A percentile compares a stretch with the other conserved stretches of the same genome.
Conservation (phyloP, 129 eudicot species). For the Tagetes erecta region DNA sequence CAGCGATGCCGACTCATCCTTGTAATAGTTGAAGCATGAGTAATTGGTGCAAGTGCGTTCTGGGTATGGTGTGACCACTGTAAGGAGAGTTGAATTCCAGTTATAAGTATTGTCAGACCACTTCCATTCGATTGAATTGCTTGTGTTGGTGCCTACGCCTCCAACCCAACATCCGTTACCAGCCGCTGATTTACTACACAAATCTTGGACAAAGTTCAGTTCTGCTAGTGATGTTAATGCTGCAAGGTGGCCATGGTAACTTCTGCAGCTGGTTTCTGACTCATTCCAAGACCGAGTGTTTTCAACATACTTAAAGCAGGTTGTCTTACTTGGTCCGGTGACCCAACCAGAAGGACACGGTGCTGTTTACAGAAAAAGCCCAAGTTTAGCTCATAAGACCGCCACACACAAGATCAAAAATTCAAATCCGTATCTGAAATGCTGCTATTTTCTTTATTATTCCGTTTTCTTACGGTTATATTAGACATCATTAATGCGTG, state of each 20-base stretch:
- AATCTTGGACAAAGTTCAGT: slow-evolving; percentile 43
- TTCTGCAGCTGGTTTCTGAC: slow-evolving; percentile 60
- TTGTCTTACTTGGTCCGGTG: slow-evolving; percentile 42
- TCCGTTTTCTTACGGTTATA: background rate
- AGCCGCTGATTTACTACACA: slow-evolving; percentile 41
- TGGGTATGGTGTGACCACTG: slow-evolving; percentile 30
- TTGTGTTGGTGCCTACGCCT: slow-evolving; percentile 47
- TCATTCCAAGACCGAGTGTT: slow-evolving; percentile 65
- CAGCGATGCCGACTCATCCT: slow-evolving; percentile 37
- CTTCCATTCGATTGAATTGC: slow-evolving; percentile 43
- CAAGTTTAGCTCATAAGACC: slow-evolving; percentile 11
- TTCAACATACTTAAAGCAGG: slow-evolving; percentile 45
- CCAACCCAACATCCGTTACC: slow-evolving; percentile 79
- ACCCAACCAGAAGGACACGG: slow-evolving; percentile 71
- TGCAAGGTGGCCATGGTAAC: slow-evolving; percentile 63
- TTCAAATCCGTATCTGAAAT: slow-evolving; percentile 9
- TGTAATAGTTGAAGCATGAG: slow-evolving; percentile 42
- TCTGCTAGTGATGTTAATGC: slow-evolving; percentile 62
- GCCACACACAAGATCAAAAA: slow-evolving; percentile 13
- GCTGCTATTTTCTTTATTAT: slow-evolving; percentile 4
- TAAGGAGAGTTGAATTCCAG: slow-evolving; percentile 52
- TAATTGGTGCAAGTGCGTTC: slow-evolving; percentile 46
- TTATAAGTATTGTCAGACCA: slow-evolving; percentile 71
- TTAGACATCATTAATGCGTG: background rate
- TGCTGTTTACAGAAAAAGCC: slow-evolving; percentile 41